These are phyloP conservation scores for Malus sieversii DNA, from an alignment of 306 rosid species.

Conservation along the genomic window DNA sequence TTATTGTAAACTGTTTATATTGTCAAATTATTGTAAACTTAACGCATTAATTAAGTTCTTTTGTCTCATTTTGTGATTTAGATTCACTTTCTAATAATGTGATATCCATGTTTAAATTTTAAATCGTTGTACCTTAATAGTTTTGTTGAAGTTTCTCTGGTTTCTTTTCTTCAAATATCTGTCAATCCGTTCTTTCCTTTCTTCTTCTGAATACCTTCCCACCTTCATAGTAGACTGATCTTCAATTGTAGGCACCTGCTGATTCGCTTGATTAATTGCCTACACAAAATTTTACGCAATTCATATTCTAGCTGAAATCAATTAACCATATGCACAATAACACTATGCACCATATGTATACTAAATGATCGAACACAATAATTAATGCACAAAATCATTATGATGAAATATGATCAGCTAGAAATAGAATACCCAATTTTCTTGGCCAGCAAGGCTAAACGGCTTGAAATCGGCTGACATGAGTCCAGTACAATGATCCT, in stretches of 20 bases:
- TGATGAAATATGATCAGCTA: background rate
- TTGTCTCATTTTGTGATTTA: background rate
- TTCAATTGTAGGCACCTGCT: slow-evolving; percentile 38
- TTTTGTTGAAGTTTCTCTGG: slow-evolving; percentile 89
- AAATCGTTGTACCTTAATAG: slow-evolving; percentile 22
- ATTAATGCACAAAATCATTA: background rate
- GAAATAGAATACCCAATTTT: slow-evolving; percentile 39
- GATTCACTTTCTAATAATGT: background rate
- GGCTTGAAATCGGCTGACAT: slow-evolving; percentile 41
- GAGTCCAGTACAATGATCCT: slow-evolving; percentile 40
- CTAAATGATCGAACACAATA: background rate
- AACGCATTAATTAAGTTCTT: background rate
- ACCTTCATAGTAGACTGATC: slow-evolving; percentile 60
- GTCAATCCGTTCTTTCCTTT: slow-evolving; percentile 73
- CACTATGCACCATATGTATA: background rate
- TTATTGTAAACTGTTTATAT: background rate
- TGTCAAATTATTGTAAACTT: background rate
- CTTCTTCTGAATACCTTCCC: slow-evolving; percentile 83
- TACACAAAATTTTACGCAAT: slow-evolving; percentile 8
- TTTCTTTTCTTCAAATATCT: slow-evolving; percentile 92
- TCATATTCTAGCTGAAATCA: background rate
- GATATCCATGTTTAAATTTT: background rate
- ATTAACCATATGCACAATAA: background rate
- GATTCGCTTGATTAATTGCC: slow-evolving; percentile 51
- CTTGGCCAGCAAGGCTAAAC: slow-evolving; percentile 21